Evolutionary conservation across 2,329 filamentous ascomycete genomes (phyloP), one percentile per base, ranked within the genome.

Genomic region (Paecilomyces sp.): DNA sequence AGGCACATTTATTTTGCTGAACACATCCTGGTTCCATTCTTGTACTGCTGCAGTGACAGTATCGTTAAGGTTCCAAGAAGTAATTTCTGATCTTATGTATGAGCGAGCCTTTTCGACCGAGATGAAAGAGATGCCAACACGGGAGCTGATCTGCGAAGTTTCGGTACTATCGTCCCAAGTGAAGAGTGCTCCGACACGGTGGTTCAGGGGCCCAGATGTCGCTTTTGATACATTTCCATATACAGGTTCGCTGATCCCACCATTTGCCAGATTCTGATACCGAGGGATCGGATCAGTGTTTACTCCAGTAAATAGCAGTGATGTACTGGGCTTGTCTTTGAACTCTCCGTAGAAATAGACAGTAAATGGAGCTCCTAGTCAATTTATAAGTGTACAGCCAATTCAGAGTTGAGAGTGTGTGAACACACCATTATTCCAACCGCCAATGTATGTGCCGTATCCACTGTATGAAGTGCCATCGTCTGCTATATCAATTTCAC

Each of bases 121-220:
- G 65, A 90, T 85, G 69, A 88, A 88, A 58, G 87, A 90, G 13
- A 89, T 76, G 0, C 87, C 87, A 13, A 88, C 83, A 41, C 87
- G 81, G 4, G 82, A 87, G 7, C 80, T 73, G 12, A 90, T 80
- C 5, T 83, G 79, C 2, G 77, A 73, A 55, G 68, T 71, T 1
- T 33, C 2, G 11, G 76, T 70, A 12, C 79, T 78, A 22, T 80
- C 69, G 62, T 88, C 87, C 59, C 85, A 81, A 41, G 84, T 80
- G 70, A 86, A 88, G 0, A 84, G 64, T 0, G 80, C 86, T 2
- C 87, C 87, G 0, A 82, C 82, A 0, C 85, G 83, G 2, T 86
- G 70, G 34, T 68, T 77, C 64, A 75, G 68, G 3, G 82, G 83
- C 47, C 83, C 84, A 7, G 76, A 81, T 60, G 82, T 83, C 1